Evolutionary conservation across 176 grass and related monocot genomes (phyloP), one percentile per base, ranked within the genome.

Genomic region (Carex cristatella): DNA sequence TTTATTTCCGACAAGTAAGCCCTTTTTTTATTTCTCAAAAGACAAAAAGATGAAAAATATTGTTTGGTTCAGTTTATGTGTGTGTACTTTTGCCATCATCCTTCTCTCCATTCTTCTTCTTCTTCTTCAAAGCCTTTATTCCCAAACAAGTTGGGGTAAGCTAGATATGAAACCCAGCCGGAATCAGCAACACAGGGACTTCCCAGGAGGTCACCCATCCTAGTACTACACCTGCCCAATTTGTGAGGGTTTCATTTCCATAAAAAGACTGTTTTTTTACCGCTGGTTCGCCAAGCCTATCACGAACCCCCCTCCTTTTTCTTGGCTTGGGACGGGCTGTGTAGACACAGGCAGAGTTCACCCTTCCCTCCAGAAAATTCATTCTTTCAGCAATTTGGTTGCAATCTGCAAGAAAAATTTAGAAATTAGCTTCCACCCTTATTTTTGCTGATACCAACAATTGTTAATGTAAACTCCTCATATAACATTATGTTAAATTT

Each of bases 1-100:
- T 99, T 35, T 90, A 90, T 67, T 94, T 89, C 76, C 89, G 93
- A 85, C 93, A 96, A 89, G 97, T 84, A 86, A 91, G 79, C 78
- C 30, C 31, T 33, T 69, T 62, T 62, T 64, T 75, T 68, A 79
- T 79, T 56, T 58, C 53, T 35, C 74, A 57, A 32, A 78, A 79
- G 13, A 79, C 27, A 56, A 33, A 79, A 79, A 57, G 12, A 16
- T 32, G 13, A 18, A 79, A 79, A 79, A 2, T 18, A 56, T 56
- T 30, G 27, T 76, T 63, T 55, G 12, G 37, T 71, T 44, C 35
- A 9, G 18, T 44, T 71, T 46, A 71, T 44, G 68, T n/a, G 19
- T 30, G 61, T 27, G 19, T 30, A 3, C 7, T 63, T 63, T 63
- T 8, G 5, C 32, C 30, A 68, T 66, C 10, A 32, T 66, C 35